Percentiles rank a stretch among this genome's conserved stretches.
Conservation (phyloP, 2,329 filamentous ascomycete species). For the Pezicula neosporulosa region DNA sequence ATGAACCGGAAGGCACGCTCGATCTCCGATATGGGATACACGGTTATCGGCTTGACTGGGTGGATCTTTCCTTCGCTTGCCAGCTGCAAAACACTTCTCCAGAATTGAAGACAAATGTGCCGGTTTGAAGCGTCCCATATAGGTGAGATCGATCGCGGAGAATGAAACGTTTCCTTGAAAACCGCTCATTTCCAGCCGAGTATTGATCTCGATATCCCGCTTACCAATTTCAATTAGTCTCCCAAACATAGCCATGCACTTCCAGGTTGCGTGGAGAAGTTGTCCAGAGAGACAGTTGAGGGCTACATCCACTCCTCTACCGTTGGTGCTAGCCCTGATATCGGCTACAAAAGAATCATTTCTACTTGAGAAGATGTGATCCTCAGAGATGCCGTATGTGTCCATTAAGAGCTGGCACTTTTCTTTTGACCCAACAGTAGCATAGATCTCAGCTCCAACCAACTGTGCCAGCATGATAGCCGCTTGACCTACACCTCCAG, state of each 20-base stretch:
- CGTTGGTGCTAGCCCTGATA: slow-evolving; percentile 14
- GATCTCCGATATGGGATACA: slow-evolving; percentile 31
- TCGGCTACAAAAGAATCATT: slow-evolving; percentile 16
- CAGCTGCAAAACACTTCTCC: slow-evolving; percentile 8
- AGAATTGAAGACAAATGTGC: slow-evolving; percentile 6
- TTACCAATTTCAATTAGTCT: slow-evolving; percentile 35
- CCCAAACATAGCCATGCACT: slow-evolving; percentile 31
- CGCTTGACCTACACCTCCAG: slow-evolving; percentile 29
- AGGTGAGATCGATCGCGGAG: slow-evolving; percentile 32
- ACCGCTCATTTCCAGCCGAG: slow-evolving; percentile 26
- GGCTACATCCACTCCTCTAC: slow-evolving; percentile 20
- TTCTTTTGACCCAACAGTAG: slow-evolving; percentile 13
- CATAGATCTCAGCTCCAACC: slow-evolving; percentile 23
- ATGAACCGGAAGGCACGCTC: slow-evolving; percentile 3
- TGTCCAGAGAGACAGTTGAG: slow-evolving; percentile 23
- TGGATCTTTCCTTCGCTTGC: slow-evolving; percentile 1
- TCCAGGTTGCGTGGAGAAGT: slow-evolving; percentile 21
- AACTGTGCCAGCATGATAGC: slow-evolving; percentile 24
- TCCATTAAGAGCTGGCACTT: slow-evolving; percentile 11
- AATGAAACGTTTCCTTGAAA: slow-evolving; percentile 36
- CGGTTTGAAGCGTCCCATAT: not conserved
- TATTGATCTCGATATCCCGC: slow-evolving; percentile 18
- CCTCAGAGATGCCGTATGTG: slow-evolving; percentile 4
- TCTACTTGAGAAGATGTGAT: slow-evolving; percentile 6
- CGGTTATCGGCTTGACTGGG: slow-evolving; percentile 20